Percentiles rank a stretch among this genome's conserved stretches.
Evolutionary conservation across 345 rosid species (phyloP).

Genomic region (Ailanthus altissimus): DNA sequence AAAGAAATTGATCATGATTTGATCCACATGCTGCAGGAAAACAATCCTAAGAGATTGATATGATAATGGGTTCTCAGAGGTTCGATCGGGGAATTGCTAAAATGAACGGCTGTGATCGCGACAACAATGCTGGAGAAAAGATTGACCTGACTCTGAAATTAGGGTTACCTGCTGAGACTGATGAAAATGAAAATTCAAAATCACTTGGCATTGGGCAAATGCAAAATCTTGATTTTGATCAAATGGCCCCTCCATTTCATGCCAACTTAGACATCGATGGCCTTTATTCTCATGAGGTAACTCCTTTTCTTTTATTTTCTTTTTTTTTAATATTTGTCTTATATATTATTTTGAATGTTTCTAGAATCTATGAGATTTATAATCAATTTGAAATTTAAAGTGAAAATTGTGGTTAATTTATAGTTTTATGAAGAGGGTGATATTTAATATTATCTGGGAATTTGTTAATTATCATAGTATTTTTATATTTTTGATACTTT

Average conservation of each 20-base stretch:
- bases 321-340: neutral
- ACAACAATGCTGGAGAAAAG: neutral
- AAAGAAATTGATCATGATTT: neutral
- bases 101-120: neutral
- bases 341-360: too few species aligned
- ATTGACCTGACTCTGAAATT: slow-evolving; percentile 7
- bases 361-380: neutral
- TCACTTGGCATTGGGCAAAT: neutral
- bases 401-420: too few species aligned
- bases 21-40: neutral
- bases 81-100: neutral
- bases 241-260: neutral
- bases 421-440: too few species aligned
- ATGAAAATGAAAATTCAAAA: neutral
- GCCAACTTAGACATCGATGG: neutral
- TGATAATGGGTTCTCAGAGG: slow-evolving; percentile 10
- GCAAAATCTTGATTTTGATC: neutral
- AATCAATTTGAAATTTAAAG: neutral
- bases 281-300: neutral
- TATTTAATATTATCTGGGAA: too few species aligned
- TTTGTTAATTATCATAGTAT: too few species aligned
- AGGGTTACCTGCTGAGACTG: slow-evolving; percentile 1
- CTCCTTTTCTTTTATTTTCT: neutral
- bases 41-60: neutral
- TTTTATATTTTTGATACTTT: too few species aligned